phyloP scores from a whole-genome alignment of 305 asterid species.

The Fraxinus platypoda region DNA sequence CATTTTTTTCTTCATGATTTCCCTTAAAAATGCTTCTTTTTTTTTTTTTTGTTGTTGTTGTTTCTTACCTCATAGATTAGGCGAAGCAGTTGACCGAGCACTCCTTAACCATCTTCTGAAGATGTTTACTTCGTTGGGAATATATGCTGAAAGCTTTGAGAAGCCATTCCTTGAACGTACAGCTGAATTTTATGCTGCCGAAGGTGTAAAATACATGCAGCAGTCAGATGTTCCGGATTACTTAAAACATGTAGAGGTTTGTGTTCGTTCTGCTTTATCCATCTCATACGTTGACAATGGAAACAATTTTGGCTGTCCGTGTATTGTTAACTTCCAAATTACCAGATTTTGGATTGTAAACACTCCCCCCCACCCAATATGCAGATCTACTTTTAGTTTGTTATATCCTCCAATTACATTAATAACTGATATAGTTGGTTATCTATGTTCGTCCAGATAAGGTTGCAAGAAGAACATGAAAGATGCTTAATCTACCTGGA shows the following conservation, averaged over 20 bases:
- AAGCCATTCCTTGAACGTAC: conserved; percentile 91
- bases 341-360: background rate
- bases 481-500: conserved; percentile 90
- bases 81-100: conserved; percentile 92
- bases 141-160: conserved; percentile 90
- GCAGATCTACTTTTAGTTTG: background rate
- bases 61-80: conserved; percentile 42
- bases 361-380: background rate
- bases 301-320: background rate
- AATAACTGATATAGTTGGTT: background rate
- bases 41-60: too few relatives aligned
- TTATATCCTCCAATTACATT: background rate
- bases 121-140: conserved; percentile 99
- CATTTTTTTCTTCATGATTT: background rate
- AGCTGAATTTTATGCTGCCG: conserved; percentile 93
- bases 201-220: conserved; percentile 96
- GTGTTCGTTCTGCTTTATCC: conserved; percentile 24
- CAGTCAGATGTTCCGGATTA: conserved; percentile 93
- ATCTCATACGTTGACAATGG: background rate
- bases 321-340: background rate
- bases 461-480: conserved; percentile 97
- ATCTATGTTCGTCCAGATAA: conserved; percentile 47
- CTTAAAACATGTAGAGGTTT: conserved; percentile 89
- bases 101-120: conserved; percentile 92
- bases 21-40: background rate